A percentile compares a stretch with the other conserved stretches of the same genome.
Evolutionary conservation across 2,329 filamentous ascomycete genomes (phyloP).

Genomic region (Metarhizium sp.): DNA sequence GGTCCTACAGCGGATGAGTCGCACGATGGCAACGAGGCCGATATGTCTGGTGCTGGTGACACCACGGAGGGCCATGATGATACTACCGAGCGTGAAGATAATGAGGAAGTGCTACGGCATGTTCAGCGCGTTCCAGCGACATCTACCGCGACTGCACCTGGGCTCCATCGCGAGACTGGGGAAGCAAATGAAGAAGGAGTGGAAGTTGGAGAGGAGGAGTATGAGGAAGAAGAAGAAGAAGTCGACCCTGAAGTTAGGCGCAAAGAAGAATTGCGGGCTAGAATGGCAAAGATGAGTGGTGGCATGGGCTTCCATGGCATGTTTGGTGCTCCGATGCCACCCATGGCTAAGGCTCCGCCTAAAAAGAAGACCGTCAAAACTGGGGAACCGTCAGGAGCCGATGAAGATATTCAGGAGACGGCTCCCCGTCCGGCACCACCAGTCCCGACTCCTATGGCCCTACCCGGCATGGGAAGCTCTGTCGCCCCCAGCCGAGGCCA

Average conservation of each 20-base stretch:
- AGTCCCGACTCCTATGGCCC: constrained; percentile 50
- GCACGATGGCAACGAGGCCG: constrained; percentile 54
- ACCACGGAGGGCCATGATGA: constrained; percentile 54
- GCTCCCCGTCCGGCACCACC: constrained; percentile 38
- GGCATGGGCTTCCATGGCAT: constrained; percentile 96
- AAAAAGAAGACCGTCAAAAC: constrained; percentile 42
- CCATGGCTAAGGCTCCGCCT: constrained; percentile 37
- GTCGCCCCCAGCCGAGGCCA: constrained; percentile 33
- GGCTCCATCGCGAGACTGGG: constrained; percentile 25
- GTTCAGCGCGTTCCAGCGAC: constrained; percentile 27
- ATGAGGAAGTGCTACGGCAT: constrained; percentile 47
- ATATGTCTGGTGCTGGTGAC: constrained; percentile 55
- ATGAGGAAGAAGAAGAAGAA: constrained; percentile 74
- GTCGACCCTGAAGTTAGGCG: constrained; percentile 79
- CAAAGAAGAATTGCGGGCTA: constrained; percentile 78
- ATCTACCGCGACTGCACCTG: constrained; percentile 13
- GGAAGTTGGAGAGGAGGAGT: constrained; percentile 40
- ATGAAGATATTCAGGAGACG: constrained; percentile 35
- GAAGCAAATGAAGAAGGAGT: constrained; percentile 52
- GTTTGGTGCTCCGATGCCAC: constrained; percentile 67
- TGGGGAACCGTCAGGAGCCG: constrained; percentile 22
- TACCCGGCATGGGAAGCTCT: constrained; percentile 64
- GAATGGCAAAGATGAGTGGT: constrained; percentile 98
- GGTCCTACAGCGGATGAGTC: constrained; percentile 32
- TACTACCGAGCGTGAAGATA: constrained; percentile 63